phyloP scores from a whole-genome alignment of 2,329 filamentous ascomycete species.

The Phialemonium atrogriseum region DNA sequence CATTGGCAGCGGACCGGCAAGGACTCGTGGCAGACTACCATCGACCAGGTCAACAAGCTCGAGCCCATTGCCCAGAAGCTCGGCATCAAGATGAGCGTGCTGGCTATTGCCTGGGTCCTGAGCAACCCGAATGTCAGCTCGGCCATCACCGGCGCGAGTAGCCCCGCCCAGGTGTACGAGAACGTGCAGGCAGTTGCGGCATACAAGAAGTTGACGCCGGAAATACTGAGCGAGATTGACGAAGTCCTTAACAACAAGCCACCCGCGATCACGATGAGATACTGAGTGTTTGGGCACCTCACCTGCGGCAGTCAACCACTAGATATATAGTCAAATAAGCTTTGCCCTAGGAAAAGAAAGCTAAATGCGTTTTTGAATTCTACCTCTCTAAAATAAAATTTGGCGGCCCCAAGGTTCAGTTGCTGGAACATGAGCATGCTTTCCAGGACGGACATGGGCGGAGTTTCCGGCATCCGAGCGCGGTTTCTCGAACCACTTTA shows the following conservation, averaged over 20 bases:
- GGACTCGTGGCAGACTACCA: conserved; percentile 40
- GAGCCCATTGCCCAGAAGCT: conserved; percentile 57
- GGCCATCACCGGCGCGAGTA: conserved; percentile 54
- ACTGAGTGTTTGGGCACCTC: too few relatives aligned
- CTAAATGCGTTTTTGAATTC: too few relatives aligned
- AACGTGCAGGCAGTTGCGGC: conserved; percentile 45
- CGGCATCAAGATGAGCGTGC: conserved; percentile 45
- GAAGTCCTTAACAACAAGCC: conserved; percentile 51
- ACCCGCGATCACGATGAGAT: conserved; percentile 26
- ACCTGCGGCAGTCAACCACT: too few relatives aligned
- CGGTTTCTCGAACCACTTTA: too few relatives aligned
- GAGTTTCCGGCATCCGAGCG: too few relatives aligned
- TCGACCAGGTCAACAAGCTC: conserved; percentile 49
- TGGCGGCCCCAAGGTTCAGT: too few relatives aligned
- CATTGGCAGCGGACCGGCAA: conserved; percentile 45
- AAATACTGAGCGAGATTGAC: conserved; percentile 53
- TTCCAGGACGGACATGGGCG: too few relatives aligned
- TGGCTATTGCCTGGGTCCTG: conserved; percentile 56
- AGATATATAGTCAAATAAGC: too few relatives aligned
- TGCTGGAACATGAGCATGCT: too few relatives aligned
- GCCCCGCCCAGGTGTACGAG: conserved; percentile 50
- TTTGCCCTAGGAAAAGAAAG: too few relatives aligned
- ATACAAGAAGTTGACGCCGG: conserved; percentile 48
- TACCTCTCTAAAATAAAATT: too few relatives aligned
- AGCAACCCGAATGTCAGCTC: conserved; percentile 54